Evolutionary conservation across 192 early-diverging fungal genomes (phyloP).

Genomic region (Neocallimastix lanati): DNA sequence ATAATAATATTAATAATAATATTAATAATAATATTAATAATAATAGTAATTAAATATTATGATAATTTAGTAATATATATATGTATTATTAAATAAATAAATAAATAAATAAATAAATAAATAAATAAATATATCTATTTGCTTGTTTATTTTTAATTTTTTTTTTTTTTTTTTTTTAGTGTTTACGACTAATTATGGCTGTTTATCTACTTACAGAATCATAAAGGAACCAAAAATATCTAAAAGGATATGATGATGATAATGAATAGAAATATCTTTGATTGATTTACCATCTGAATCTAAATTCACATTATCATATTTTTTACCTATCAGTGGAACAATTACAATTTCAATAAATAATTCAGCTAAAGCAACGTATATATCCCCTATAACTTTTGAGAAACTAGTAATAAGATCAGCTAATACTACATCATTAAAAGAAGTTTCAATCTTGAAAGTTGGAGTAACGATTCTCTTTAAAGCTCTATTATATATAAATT

Average conservation of each 20-base stretch:
- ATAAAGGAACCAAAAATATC: neutral
- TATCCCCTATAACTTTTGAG: slow-evolving; percentile 71
- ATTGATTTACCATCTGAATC: neutral
- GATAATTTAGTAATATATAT: no score
- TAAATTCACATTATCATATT: neutral
- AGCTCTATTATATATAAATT: slow-evolving; percentile 11
- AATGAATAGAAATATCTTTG: neutral
- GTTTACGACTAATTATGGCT: no score
- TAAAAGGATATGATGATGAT: neutral
- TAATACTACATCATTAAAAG: slow-evolving; percentile 64
- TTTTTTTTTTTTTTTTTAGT: no score
- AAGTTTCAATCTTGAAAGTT: slow-evolving; percentile 28
- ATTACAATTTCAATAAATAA: slow-evolving; percentile 16
- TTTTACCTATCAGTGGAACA: neutral
- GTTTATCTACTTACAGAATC: neutral
- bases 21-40: neutral
- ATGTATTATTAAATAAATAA: no score
- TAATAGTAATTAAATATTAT: no score
- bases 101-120: no score
- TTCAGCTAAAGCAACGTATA: slow-evolving; percentile 46
- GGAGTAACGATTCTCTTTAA: slow-evolving; percentile 24
- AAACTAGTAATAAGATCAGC: slow-evolving; percentile 92
- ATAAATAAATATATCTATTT: no score
- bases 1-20: no score
- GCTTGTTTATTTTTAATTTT: no score